Evolutionary conservation across 495 filamentous ascomycete species (phyloP).

Genomic region (Hypoxylon trugodes): DNA sequence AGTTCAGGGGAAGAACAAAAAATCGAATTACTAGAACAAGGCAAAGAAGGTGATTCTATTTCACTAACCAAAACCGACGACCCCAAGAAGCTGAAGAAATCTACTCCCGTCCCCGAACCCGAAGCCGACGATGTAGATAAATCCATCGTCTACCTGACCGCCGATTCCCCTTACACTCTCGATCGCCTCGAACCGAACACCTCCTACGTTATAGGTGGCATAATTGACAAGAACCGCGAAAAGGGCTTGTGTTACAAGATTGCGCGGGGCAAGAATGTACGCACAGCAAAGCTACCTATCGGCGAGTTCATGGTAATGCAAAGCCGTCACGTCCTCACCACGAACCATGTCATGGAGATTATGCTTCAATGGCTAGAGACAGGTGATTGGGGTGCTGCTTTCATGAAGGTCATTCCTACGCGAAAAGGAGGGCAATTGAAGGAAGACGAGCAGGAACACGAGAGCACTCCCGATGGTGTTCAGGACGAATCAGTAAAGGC

Average conservation of each 20-base stretch:
- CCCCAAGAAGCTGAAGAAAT: slow-evolving; percentile 26
- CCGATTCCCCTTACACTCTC: slow-evolving; percentile 84
- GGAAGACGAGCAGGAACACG: slow-evolving; percentile 38
- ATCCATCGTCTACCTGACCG: slow-evolving; percentile 81
- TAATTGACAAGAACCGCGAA: slow-evolving; percentile 95
- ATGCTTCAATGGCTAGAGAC: slow-evolving; percentile 91
- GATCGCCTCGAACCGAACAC: slow-evolving; percentile 81
- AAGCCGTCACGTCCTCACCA: slow-evolving; percentile 81
- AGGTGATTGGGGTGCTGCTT: slow-evolving; percentile 89
- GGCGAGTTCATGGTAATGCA: slow-evolving; percentile 90
- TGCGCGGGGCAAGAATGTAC: slow-evolving; percentile 75
- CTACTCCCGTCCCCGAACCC: slow-evolving; percentile 36
- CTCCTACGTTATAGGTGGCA: slow-evolving; percentile 90
- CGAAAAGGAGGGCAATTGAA: slow-evolving; percentile 76
- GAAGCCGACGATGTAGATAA: slow-evolving; percentile 50
- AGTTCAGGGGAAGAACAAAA: slow-evolving; percentile 59
- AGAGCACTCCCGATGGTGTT: slow-evolving; percentile 27
- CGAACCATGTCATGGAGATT: slow-evolving; percentile 96
- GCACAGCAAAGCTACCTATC: slow-evolving; percentile 91
- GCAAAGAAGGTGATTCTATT: slow-evolving; percentile 47
- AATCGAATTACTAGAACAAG: slow-evolving; percentile 61
- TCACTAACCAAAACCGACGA: not conserved
- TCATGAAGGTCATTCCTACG: slow-evolving; percentile 84
- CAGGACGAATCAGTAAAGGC: slow-evolving; percentile 43
- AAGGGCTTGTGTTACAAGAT: slow-evolving; percentile 92